These are phyloP conservation scores for Diversispora epigaea DNA, from an alignment of 192 early-diverging fungal species.

Conservation along the genomic window DNA sequence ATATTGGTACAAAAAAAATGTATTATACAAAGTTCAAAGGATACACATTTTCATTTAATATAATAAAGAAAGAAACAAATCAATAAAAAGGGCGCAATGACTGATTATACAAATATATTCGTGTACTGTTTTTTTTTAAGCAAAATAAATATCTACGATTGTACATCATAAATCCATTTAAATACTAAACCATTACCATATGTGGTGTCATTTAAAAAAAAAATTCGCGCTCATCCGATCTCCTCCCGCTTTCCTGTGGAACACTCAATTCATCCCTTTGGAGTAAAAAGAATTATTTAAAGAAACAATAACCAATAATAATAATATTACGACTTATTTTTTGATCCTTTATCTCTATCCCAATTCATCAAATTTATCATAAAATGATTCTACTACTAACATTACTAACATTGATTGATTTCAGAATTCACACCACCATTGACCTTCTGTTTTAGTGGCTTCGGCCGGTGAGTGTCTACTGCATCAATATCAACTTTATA, in stretches of 20 bases:
- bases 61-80: conserved; percentile 23
- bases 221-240: neutral
- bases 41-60: conserved; percentile 1
- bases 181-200: neutral
- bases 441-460: conserved; percentile 43
- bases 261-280: neutral
- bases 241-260: neutral
- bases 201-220: neutral
- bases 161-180: conserved; percentile 24
- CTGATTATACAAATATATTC: conserved; percentile 19
- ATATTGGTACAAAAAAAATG: neutral
- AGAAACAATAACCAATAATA: too few relatives aligned
- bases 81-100: neutral
- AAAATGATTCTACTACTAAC: too few relatives aligned
- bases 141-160: conserved; percentile 7
- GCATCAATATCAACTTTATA: conserved; percentile 96
- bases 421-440: too few relatives aligned
- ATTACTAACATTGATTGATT: too few relatives aligned
- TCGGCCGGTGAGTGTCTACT: conserved; percentile 93
- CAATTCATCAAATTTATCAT: too few relatives aligned
- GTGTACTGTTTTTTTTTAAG: conserved; percentile 1
- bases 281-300: too few relatives aligned
- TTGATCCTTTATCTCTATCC: too few relatives aligned
- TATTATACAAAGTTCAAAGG: too few relatives aligned
- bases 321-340: too few relatives aligned